These are phyloP conservation scores for Fusarium denticulatum DNA, from an alignment of 2,329 filamentous ascomycete species.

Conservation along the genomic window DNA sequence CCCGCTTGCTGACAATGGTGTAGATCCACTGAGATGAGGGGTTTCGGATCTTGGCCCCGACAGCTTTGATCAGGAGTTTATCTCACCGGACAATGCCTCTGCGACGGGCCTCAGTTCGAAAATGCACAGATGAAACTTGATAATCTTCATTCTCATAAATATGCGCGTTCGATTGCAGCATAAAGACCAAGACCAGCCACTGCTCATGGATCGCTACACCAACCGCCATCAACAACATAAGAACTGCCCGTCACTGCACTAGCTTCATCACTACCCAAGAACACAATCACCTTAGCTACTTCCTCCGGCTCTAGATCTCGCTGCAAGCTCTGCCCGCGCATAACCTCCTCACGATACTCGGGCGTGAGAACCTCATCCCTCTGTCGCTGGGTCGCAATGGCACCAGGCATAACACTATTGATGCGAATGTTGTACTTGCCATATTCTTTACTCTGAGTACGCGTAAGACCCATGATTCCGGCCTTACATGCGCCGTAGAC, in stretches of 20 bases:
- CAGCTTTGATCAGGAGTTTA: neutral
- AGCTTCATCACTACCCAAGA: slow-evolving; percentile 57
- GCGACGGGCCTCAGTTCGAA: rapidly evolving
- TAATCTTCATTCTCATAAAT: rapidly evolving
- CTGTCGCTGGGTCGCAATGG: slow-evolving; percentile 58
- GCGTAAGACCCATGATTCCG: slow-evolving; percentile 64
- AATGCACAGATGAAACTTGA: rapidly evolving
- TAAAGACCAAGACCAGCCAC: no score
- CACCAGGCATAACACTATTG: slow-evolving; percentile 61
- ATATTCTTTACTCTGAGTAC: slow-evolving; percentile 64
- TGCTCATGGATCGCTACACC: slow-evolving; percentile 37
- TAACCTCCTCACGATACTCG: slow-evolving; percentile 52
- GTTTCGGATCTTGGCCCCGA: neutral
- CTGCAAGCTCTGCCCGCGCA: slow-evolving; percentile 55
- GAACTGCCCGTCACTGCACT: slow-evolving; percentile 57
- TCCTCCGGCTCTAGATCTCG: slow-evolving; percentile 53
- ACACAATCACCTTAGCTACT: slow-evolving; percentile 58
- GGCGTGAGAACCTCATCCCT: slow-evolving; percentile 55
- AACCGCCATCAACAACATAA: slow-evolving; percentile 49
- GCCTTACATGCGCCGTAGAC: slow-evolving; percentile 64
- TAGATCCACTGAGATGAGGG: slow-evolving; percentile 12
- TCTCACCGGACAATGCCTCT: no score
- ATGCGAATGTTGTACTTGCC: slow-evolving; percentile 58
- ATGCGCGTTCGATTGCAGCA: rapidly evolving
- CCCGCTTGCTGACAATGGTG: neutral